These are phyloP conservation scores for Lachancea sp. DNA, from an alignment of 805 yeast genomes.

Conservation along the genomic window DNA sequence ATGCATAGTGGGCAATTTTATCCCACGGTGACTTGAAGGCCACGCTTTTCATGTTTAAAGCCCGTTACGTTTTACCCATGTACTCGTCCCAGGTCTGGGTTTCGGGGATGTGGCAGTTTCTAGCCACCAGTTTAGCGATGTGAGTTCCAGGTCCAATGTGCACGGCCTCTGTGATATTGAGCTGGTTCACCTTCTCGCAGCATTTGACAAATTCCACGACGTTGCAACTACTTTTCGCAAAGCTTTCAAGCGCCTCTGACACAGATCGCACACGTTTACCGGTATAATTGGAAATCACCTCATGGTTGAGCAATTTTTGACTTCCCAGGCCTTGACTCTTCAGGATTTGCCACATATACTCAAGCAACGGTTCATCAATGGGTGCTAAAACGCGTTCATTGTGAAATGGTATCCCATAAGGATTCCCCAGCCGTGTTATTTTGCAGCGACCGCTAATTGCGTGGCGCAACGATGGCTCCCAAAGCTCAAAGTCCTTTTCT, in stretches of 20 bases:
- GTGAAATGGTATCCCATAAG: conserved; percentile 31
- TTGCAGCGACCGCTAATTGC: conserved; percentile 16
- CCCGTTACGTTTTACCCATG: background rate
- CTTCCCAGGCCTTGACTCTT: conserved; percentile 26
- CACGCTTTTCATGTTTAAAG: background rate
- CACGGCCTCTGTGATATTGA: conserved; percentile 15
- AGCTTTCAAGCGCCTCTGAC: conserved; percentile 30
- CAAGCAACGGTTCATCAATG: conserved; percentile 30
- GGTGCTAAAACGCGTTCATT: conserved; percentile 27
- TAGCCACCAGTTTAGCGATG: conserved; percentile 24
- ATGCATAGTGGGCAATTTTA: conserved; percentile 92
- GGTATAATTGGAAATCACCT: conserved; percentile 28
- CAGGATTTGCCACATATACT: conserved; percentile 29
- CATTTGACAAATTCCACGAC: conserved; percentile 32
- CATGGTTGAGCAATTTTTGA: conserved; percentile 17
- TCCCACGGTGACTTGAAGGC: conserved; percentile 49
- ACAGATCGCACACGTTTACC: conserved; percentile 25
- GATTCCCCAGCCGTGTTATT: conserved; percentile 28
- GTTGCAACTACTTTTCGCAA: conserved; percentile 29
- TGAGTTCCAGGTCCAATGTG: conserved; percentile 32
- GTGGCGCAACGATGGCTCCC: conserved; percentile 19
- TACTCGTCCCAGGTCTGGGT: conserved; percentile 1
- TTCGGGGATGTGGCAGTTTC: conserved; percentile 20
- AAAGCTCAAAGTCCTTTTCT: conserved; percentile 22
- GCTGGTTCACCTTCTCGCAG: conserved; percentile 24